A percentile compares a stretch with the other conserved stretches of the same genome.
Conservation (phyloP, 495 filamentous ascomycete species). For the Aspergillus olivimuriae region DNA sequence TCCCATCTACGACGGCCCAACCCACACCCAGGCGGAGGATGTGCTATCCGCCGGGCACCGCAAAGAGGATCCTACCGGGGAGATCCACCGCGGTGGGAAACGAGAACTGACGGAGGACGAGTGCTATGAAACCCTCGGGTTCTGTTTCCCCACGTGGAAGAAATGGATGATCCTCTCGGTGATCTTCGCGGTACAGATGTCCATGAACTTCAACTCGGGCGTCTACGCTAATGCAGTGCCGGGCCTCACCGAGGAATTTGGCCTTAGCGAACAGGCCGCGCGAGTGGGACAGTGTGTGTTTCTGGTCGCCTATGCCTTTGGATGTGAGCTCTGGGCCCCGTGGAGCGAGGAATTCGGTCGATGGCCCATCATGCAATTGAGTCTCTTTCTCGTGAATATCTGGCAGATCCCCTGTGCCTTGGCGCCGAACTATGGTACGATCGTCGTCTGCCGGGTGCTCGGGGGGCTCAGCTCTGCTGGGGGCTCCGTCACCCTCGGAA, state of each 20-base stretch:
- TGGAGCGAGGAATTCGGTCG: constrained; percentile 79
- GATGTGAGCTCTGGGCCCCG: constrained; percentile 77
- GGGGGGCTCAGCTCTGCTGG: constrained; percentile 70
- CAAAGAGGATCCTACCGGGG: constrained; percentile 8
- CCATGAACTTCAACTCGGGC: constrained; percentile 81
- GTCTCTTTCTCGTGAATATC: constrained; percentile 64
- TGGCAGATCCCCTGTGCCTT: constrained; percentile 68
- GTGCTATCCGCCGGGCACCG: constrained; percentile 13
- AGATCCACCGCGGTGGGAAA: constrained; percentile 30
- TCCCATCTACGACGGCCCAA: no score
- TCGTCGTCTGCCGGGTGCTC: constrained; percentile 59
- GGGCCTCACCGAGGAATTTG: constrained; percentile 55
- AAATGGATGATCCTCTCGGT: constrained; percentile 71
- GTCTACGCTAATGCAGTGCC: constrained; percentile 62
- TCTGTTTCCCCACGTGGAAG: constrained; percentile 55
- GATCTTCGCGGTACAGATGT: constrained; percentile 71
- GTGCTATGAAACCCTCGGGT: constrained; percentile 59
- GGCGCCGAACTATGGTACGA: constrained; percentile 60
- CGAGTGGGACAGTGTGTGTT: constrained; percentile 64
- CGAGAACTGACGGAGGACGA: constrained; percentile 58
- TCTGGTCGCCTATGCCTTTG: constrained; percentile 68
- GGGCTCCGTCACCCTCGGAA: constrained; percentile 74
- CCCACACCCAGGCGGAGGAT: constrained; percentile 15
- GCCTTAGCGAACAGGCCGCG: constrained; percentile 57
- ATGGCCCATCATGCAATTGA: constrained; percentile 64